A percentile compares a stretch with the other conserved stretches of the same genome.
phyloP scores from a whole-genome alignment of 176 grass and related monocot genomes.

The Zoysia japonica region DNA sequence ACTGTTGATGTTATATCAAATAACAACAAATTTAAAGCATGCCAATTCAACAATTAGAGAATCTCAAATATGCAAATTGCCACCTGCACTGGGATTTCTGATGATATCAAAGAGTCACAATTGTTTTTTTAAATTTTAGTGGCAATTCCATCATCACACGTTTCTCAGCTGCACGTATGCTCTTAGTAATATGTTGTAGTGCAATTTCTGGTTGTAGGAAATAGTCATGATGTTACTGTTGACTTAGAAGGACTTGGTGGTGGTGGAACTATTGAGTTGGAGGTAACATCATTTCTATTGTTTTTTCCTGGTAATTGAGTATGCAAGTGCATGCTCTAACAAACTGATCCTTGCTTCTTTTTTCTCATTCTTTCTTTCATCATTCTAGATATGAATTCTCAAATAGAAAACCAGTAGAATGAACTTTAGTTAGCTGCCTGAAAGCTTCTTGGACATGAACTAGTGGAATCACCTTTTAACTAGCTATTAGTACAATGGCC shows the following conservation, averaged over 20 bases:
- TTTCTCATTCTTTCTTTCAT: not conserved
- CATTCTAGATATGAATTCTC: not conserved
- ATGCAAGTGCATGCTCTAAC: not conserved
- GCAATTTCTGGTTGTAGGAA: constrained; percentile 50
- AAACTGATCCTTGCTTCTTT: constrained; percentile 14
- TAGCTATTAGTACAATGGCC: constrained; percentile 1
- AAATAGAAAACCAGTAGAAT: constrained; percentile 22
- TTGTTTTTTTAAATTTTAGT: not conserved
- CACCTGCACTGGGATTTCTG: not conserved
- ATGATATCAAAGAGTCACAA: not conserved
- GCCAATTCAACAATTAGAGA: constrained; percentile 1
- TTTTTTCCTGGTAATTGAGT: not conserved
- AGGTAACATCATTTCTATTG: constrained; percentile 49
- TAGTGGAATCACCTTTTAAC: not conserved
- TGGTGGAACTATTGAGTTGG: constrained; percentile 80
- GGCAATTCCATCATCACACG: not conserved
- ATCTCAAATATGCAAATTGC: constrained; percentile 33
- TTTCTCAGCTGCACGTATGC: constrained; percentile 9
- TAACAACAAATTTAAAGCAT: constrained; percentile 1
- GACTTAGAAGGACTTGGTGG: constrained; percentile 75
- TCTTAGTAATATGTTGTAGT: constrained; percentile 31
- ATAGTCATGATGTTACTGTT: constrained; percentile 63
- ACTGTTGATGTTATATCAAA: not conserved
- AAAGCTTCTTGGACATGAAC: not conserved
- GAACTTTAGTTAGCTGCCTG: constrained; percentile 13